A percentile compares a stretch with the other conserved stretches of the same genome.
Conservation (phyloP, 2,329 filamentous ascomycete genomes). For the Sporothrix luriei region DNA sequence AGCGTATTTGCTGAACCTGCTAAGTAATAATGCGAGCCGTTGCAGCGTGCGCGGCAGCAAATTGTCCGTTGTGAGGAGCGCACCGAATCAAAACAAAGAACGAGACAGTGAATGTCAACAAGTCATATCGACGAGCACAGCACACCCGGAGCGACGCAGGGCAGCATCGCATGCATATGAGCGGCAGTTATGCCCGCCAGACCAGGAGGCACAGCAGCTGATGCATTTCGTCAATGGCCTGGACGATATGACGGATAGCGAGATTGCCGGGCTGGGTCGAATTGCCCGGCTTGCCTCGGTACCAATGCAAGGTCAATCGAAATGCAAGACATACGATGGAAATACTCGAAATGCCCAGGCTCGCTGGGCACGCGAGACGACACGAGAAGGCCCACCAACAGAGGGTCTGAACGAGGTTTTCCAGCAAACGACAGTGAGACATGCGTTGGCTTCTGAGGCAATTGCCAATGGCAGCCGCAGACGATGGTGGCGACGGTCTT, state of each 20-base stretch:
- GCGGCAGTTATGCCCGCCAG: neutral
- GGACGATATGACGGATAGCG: neutral
- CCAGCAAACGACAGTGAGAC: constrained; percentile 11
- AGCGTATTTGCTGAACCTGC: neutral
- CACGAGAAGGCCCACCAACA: neutral
- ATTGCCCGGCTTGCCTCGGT: neutral
- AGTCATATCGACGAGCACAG: neutral
- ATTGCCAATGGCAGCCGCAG: constrained; percentile 11
- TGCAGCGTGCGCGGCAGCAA: neutral
- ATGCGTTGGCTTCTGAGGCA: neutral
- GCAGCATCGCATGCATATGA: constrained; percentile 13
- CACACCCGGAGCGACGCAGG: neutral
- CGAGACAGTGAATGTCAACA: constrained; percentile 2
- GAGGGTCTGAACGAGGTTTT: neutral
- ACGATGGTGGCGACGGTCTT: constrained; percentile 3
- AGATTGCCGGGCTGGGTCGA: neutral
- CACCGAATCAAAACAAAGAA: constrained; percentile 9
- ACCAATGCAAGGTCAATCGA: neutral
- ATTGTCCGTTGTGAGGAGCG: neutral
- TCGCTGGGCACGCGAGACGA: neutral
- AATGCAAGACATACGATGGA: neutral
- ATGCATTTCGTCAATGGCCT: constrained; percentile 1
- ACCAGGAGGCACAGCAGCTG: neutral
- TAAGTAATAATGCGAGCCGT: neutral
- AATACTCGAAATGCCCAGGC: constrained; percentile 11